phyloP scores from a whole-genome alignment of 768 basidiomycete genomes.

The Mycena indigotica region DNA sequence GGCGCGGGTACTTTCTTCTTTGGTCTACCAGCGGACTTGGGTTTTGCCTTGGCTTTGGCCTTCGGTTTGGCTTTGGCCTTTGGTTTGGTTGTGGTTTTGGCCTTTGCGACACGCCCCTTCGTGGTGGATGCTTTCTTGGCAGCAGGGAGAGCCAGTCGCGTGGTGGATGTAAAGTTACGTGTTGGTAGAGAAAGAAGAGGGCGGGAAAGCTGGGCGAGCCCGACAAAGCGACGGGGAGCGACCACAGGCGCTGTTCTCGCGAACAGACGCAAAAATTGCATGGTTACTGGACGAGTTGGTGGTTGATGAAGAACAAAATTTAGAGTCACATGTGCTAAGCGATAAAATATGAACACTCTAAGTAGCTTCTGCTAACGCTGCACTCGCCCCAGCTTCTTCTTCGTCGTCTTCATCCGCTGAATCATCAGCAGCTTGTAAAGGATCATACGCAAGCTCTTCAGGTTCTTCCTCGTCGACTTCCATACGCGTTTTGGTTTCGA shows the following conservation, averaged over 20 bases:
- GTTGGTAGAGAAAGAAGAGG: neutral
- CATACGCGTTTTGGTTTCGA: constrained; percentile 79
- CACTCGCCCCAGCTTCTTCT: constrained; percentile 43
- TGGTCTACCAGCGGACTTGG: too few relatives aligned
- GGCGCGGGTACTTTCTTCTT: too few relatives aligned
- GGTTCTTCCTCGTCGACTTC: constrained; percentile 79
- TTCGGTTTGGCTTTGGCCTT: neutral
- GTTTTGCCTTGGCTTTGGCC: neutral
- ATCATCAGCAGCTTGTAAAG: constrained; percentile 38
- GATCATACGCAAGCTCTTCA: constrained; percentile 76
- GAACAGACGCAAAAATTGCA: neutral
- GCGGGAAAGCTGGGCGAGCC: neutral
- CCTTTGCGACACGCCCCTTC: neutral
- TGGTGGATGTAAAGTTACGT: constrained; percentile 5
- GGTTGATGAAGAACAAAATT: neutral
- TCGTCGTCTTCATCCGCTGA: constrained; percentile 38
- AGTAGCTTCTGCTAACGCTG: too few relatives aligned
- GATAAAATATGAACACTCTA: too few relatives aligned
- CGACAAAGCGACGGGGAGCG: neutral
- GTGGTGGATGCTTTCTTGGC: neutral
- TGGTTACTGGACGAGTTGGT: neutral
- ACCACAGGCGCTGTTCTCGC: neutral
- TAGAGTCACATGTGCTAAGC: too few relatives aligned
- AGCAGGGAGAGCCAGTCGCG: constrained; percentile 3
- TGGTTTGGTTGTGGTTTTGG: neutral